phyloP scores from a whole-genome alignment of 148 eudicot genomes.

The Salicornia ramosissima region DNA sequence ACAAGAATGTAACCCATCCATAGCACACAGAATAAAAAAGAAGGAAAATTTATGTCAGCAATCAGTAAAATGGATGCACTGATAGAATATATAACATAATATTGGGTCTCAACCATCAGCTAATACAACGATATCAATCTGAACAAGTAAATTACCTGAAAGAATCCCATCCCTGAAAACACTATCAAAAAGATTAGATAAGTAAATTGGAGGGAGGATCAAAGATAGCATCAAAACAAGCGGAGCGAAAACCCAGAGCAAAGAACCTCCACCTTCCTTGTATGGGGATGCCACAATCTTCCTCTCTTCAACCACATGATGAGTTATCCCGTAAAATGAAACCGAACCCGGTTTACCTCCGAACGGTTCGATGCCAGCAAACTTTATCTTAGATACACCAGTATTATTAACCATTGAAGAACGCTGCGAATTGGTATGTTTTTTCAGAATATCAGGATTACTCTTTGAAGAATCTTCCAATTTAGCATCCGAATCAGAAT shows the following conservation, averaged over 20 bases:
- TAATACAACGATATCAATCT: not conserved
- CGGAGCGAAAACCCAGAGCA: constrained; percentile 74
- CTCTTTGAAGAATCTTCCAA: constrained; percentile 15
- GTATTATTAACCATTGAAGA: constrained; percentile 1
- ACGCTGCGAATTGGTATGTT: constrained; percentile 27
- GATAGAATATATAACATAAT: too few species aligned
- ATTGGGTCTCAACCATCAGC: not conserved
- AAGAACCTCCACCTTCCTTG: constrained; percentile 50
- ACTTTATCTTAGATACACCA: constrained; percentile 17
- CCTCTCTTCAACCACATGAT: constrained; percentile 60
- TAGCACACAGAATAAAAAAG: too few species aligned
- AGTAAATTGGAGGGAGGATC: constrained; percentile 59
- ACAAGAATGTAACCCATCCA: not conserved
- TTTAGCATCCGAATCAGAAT: constrained; percentile 25
- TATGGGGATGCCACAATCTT: constrained; percentile 52
- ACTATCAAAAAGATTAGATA: constrained; percentile 38
- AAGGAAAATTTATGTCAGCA: not conserved
- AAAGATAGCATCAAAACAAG: constrained; percentile 55
- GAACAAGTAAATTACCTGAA: constrained; percentile 38
- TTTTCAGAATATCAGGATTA: constrained; percentile 4
- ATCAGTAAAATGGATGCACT: not conserved
- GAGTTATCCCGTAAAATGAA: constrained; percentile 62
- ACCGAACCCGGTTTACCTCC: constrained; percentile 80
- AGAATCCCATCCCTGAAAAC: constrained; percentile 40
- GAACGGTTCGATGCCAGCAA: constrained; percentile 50